Conservation (phyloP, 192 early-diverging fungal genomes). For the Backusella parvicylindrica region DNA sequence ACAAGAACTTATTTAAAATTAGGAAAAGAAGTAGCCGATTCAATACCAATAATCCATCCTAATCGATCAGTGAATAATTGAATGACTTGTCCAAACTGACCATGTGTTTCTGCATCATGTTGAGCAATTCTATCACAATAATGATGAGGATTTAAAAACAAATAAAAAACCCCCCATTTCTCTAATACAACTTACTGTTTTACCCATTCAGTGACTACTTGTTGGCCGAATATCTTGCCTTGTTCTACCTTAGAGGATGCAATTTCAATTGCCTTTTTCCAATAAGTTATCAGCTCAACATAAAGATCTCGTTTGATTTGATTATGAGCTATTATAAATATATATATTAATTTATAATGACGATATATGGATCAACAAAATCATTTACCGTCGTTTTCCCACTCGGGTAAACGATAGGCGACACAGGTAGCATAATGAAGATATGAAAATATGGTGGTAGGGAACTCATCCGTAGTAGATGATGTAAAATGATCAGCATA, state of each 20-base stretch:
- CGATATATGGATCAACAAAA: neutral
- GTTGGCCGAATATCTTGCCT: slow-evolving; percentile 83
- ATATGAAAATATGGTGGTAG: slow-evolving; percentile 73
- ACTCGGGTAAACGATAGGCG: slow-evolving; percentile 72
- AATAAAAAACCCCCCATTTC: too few species aligned
- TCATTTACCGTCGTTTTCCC: slow-evolving; percentile 51
- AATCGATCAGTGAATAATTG: slow-evolving; percentile 58
- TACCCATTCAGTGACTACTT: slow-evolving; percentile 84
- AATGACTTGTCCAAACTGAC: slow-evolving; percentile 54
- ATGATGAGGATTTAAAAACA: too few species aligned
- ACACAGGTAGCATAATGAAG: slow-evolving; percentile 71
- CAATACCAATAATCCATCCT: slow-evolving; percentile 74
- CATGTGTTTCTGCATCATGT: slow-evolving; percentile 56
- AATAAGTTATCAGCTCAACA: slow-evolving; percentile 65
- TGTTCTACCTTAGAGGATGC: slow-evolving; percentile 68
- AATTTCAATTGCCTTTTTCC: slow-evolving; percentile 76
- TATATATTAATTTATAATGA: too few species aligned
- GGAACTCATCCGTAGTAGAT: slow-evolving; percentile 66
- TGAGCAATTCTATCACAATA: slow-evolving; percentile 43
- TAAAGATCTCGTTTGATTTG: slow-evolving; percentile 56
- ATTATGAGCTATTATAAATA: slow-evolving; percentile 50
- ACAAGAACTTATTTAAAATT: neutral
- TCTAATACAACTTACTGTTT: slow-evolving; percentile 48
- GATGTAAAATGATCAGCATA: slow-evolving; percentile 76
- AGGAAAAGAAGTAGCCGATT: neutral